A percentile compares a stretch with the other conserved stretches of the same genome.
Conservation (phyloP, 306 rosid species). For the Neltuma alba region DNA sequence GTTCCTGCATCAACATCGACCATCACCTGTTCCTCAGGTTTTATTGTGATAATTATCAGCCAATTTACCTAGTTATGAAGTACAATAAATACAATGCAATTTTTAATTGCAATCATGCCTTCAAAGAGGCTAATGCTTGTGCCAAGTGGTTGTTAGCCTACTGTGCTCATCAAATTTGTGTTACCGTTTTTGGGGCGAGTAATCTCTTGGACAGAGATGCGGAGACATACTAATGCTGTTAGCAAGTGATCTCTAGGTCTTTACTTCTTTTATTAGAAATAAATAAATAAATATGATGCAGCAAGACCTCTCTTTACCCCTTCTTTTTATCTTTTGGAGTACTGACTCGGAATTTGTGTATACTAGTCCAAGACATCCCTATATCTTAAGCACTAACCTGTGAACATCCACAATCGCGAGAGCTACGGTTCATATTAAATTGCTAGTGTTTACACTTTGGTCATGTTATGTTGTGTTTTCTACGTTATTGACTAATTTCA, state of each 20-base stretch:
- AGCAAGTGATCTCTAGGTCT: too few species aligned
- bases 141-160: background rate
- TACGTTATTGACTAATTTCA: too few species aligned
- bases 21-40: background rate
- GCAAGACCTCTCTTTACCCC: background rate
- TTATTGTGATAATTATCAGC: background rate
- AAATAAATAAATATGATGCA: background rate
- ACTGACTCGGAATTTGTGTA: too few species aligned
- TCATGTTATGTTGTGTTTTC: too few species aligned
- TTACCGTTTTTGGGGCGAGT: too few species aligned
- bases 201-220: background rate
- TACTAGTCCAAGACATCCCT: too few species aligned
- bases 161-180: background rate
- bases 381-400: background rate
- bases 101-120: background rate
- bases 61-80: background rate
- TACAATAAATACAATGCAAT: background rate
- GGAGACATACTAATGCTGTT: too few species aligned
- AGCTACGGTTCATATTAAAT: too few species aligned
- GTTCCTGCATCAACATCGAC: background rate
- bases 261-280: background rate
- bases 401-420: background rate
- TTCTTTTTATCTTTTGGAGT: too few species aligned
- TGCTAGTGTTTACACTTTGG: too few species aligned
- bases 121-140: background rate